Conservation (phyloP, 2,329 filamentous ascomycete species). For the Aspergillus pseudoviridinutans region DNA sequence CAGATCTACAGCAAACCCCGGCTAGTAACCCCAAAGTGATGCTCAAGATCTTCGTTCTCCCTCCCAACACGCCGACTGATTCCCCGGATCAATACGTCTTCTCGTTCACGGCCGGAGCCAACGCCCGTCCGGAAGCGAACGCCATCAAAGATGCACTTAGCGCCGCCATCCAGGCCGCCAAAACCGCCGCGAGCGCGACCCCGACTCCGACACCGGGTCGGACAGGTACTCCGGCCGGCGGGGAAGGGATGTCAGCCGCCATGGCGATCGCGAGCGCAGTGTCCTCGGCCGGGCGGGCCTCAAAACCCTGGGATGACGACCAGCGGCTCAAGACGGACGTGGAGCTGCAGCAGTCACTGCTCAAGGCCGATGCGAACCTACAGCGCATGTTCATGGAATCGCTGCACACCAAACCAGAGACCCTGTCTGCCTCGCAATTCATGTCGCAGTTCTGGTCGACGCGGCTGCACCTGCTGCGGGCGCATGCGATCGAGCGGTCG, state of each 20-base stretch:
- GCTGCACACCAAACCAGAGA: constrained; percentile 75
- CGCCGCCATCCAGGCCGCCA: constrained; percentile 66
- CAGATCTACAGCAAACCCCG: constrained; percentile 92
- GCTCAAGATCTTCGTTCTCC: constrained; percentile 82
- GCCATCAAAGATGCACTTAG: constrained; percentile 78
- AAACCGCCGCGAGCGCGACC: constrained; percentile 43
- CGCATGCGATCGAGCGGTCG: constrained; percentile 81
- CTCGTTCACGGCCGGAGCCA: constrained; percentile 73
- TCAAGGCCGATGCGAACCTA: constrained; percentile 72
- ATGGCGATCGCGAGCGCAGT: constrained; percentile 76
- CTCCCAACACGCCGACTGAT: constrained; percentile 38
- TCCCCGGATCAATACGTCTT: constrained; percentile 71
- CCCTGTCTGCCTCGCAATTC: constrained; percentile 75
- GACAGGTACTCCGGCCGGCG: constrained; percentile 30
- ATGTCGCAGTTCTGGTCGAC: constrained; percentile 94
- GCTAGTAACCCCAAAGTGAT: constrained; percentile 85
- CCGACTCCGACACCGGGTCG: constrained; percentile 29
- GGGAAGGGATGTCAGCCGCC: constrained; percentile 57
- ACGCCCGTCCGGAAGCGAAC: constrained; percentile 79
- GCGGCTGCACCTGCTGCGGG: constrained; percentile 76
- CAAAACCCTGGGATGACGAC: constrained; percentile 75
- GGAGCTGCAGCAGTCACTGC: constrained; percentile 79
- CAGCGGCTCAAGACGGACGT: constrained; percentile 71
- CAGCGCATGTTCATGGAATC: constrained; percentile 85
- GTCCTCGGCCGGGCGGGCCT: constrained; percentile 42